Conservation (phyloP, 2,329 filamentous ascomycete genomes). For the Trichoderma cornu-damae region DNA sequence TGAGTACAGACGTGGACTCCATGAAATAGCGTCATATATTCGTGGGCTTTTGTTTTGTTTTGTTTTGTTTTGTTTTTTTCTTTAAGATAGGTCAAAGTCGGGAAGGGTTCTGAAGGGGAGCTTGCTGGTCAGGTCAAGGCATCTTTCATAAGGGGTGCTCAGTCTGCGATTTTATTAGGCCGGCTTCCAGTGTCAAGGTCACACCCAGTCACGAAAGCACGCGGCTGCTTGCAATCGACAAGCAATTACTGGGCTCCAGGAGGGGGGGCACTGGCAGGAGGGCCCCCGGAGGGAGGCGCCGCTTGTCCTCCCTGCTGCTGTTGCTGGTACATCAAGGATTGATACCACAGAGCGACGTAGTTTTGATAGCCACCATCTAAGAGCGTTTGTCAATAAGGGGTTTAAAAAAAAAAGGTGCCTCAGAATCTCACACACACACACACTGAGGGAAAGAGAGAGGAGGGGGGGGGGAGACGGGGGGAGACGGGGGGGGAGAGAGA, state of each 20-base stretch:
- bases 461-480: too few species aligned
- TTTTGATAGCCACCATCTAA: constrained; percentile 74
- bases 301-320: constrained; percentile 38
- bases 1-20: constrained; percentile 32
- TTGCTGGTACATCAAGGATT: constrained; percentile 51
- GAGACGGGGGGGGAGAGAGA: too few species aligned
- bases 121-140: constrained; percentile 33
- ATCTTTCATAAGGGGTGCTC: constrained; percentile 30
- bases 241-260: constrained; percentile 37
- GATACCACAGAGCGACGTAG: constrained; percentile 77
- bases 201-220: constrained; percentile 20
- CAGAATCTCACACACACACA: too few species aligned
- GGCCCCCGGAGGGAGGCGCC: constrained; percentile 31
- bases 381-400: background rate
- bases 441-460: too few species aligned
- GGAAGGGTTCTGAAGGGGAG: constrained; percentile 21
- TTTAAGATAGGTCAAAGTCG: constrained; percentile 18
- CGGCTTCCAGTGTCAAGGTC: constrained; percentile 18
- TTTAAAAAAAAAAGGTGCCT: background rate
- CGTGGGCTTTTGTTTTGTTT: constrained; percentile 19
- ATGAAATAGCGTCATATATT: constrained; percentile 27
- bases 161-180: constrained; percentile 15
- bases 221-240: constrained; percentile 10
- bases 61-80: constrained; percentile 4
- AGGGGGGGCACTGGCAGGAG: constrained; percentile 34